Conservation (phyloP, 192 early-diverging fungal genomes). For the Coemansia sp. region DNA sequence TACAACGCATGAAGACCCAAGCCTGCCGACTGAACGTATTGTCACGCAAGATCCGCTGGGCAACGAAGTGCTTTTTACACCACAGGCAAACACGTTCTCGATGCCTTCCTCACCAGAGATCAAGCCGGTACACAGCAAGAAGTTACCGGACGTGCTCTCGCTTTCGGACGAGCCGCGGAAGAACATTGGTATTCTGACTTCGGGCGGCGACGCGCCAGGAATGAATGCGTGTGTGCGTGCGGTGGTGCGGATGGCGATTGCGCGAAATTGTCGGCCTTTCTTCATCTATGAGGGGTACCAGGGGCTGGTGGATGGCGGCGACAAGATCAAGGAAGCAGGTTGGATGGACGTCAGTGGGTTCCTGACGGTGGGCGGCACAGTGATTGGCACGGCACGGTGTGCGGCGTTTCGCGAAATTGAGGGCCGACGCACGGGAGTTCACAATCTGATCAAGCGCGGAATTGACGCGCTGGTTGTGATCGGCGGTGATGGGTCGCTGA, state of each 20-base stretch:
- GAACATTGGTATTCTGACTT: conserved; percentile 90
- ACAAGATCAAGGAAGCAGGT: conserved; percentile 74
- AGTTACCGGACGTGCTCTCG: conserved; percentile 6
- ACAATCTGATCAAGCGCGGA: conserved; percentile 84
- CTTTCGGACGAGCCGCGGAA: conserved; percentile 43
- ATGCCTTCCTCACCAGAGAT: conserved; percentile 42
- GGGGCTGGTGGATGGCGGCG: conserved; percentile 91
- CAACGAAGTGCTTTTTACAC: conserved; percentile 73
- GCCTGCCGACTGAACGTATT: conserved; percentile 27
- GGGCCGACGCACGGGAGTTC: conserved; percentile 79
- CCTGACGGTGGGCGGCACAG: conserved; percentile 83
- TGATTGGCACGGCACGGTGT: conserved; percentile 93
- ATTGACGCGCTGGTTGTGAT: conserved; percentile 94
- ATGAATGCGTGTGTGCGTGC: conserved; percentile 96
- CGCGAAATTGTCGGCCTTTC: conserved; percentile 78
- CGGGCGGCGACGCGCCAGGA: conserved; percentile 93
- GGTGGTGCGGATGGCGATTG: conserved; percentile 84
- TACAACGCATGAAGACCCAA: conserved; percentile 45
- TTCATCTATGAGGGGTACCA: conserved; percentile 96
- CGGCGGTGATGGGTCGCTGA: conserved; percentile 96
- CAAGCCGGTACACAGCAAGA: conserved; percentile 7
- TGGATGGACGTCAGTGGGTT: conserved; percentile 94
- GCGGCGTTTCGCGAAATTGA: conserved; percentile 77
- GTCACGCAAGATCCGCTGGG: conserved; percentile 75
- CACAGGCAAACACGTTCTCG: conserved; percentile 58